phyloP scores from a whole-genome alignment of 2,329 filamentous ascomycete genomes.

The Hypoxylon sp. region DNA sequence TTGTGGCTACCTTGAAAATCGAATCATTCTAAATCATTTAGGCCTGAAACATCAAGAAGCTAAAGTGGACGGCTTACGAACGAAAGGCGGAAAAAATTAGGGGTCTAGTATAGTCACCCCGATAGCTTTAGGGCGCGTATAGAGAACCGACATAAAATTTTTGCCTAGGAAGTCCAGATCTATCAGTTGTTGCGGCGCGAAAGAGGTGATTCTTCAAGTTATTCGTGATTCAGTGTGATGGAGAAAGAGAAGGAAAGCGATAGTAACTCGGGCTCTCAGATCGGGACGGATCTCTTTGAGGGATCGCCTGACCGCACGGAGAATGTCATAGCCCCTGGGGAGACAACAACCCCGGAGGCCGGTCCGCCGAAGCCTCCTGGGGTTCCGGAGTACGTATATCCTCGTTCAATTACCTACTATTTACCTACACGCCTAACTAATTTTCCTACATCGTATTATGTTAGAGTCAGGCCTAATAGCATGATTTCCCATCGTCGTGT shows the following conservation, averaged over 20 bases:
- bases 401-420: neutral
- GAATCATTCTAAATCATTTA: neutral
- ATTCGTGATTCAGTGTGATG: neutral
- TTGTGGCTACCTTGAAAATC: neutral
- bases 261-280: conserved; percentile 16
- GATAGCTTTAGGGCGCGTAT: neutral
- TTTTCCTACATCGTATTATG: neutral
- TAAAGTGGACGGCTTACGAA: neutral
- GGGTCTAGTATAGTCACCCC: neutral
- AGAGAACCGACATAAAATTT: conserved; percentile 12
- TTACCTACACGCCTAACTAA: neutral
- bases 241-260: conserved; percentile 36
- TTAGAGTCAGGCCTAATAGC: neutral
- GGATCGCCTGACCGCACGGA: conserved; percentile 25
- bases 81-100: neutral
- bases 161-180: neutral
- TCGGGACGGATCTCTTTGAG: conserved; percentile 22
- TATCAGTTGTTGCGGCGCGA: neutral
- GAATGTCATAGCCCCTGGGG: conserved; percentile 16
- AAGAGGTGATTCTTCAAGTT: neutral
- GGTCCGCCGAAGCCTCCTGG: conserved; percentile 8
- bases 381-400: conserved; percentile 38
- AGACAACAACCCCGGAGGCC: neutral
- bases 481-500: neutral
- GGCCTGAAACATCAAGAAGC: neutral